Conservation (phyloP, 177 flowering plant genomes). For the Vitis hybrid region DNA sequence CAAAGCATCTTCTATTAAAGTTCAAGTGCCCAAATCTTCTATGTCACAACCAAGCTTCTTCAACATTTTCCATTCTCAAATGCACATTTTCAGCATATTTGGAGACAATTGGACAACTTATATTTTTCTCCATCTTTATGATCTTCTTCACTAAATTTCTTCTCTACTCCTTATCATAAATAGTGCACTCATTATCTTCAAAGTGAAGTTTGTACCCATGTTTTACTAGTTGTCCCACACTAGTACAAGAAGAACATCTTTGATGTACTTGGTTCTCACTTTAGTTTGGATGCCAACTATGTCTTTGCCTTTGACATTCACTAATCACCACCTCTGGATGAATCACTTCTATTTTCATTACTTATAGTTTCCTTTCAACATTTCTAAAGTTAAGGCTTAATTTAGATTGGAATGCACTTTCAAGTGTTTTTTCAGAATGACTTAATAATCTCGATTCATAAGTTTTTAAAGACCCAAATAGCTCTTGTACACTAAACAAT, state of each 20-base stretch:
- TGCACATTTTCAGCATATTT: too few relatives aligned
- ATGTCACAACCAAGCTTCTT: too few relatives aligned
- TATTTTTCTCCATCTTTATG: too few relatives aligned
- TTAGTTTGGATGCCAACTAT: not conserved
- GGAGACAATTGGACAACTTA: too few relatives aligned
- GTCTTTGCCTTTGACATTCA: not conserved
- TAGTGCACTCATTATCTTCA: not conserved
- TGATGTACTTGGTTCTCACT: not conserved
- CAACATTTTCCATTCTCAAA: too few relatives aligned
- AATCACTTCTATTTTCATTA: too few relatives aligned
- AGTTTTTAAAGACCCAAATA: not conserved
- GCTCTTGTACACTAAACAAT: not conserved
- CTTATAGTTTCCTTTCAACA: too few relatives aligned
- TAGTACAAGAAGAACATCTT: conserved; percentile 9
- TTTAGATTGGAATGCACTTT: not conserved
- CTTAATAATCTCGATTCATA: not conserved
- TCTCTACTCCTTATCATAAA: not conserved
- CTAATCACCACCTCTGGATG: too few relatives aligned
- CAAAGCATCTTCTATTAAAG: too few relatives aligned
- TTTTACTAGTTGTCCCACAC: conserved; percentile 6
- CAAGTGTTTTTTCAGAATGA: not conserved
- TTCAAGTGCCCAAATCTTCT: too few relatives aligned
- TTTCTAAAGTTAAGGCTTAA: not conserved
- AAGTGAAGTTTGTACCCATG: not conserved
- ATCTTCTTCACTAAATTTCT: too few relatives aligned